Percentiles rank a stretch among this genome's conserved stretches.
These are phyloP conservation scores for Phyllachora maydis DNA, from an alignment of 2,329 filamentous ascomycete species.

Conservation along the genomic window DNA sequence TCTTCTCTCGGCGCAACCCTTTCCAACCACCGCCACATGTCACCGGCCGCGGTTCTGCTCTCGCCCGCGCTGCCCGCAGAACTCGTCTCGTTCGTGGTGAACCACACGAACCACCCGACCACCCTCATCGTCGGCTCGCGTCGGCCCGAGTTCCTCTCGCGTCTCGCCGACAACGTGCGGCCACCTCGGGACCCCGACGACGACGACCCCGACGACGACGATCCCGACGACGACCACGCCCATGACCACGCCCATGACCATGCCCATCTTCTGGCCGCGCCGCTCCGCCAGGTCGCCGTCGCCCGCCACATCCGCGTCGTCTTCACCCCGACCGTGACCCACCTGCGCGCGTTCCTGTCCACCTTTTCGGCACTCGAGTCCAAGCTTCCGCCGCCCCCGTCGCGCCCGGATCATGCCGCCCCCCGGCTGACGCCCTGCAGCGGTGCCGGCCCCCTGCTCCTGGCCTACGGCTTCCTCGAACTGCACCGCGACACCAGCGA, in stretches of 20 bases:
- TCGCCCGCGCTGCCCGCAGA: conserved; percentile 33
- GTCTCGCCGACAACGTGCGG: conserved; percentile 30
- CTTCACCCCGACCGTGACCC: conserved; percentile 57
- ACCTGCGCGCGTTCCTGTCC: conserved; percentile 57
- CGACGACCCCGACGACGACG: no score
- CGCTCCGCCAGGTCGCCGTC: conserved; percentile 47
- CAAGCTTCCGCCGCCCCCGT: conserved; percentile 10
- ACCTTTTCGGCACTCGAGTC: conserved; percentile 19
- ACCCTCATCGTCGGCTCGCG: conserved; percentile 53
- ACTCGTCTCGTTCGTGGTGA: conserved; percentile 44
- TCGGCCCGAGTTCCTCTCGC: conserved; percentile 39
- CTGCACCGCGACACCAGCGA: conserved; percentile 49
- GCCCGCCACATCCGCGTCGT: conserved; percentile 48
- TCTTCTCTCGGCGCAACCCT: no score
- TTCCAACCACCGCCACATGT: no score
- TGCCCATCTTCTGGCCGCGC: conserved; percentile 34
- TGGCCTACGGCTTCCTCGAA: conserved; percentile 44
- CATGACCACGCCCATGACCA: conserved; percentile 4
- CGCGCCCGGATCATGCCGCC: no score
- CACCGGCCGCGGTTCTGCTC: no score
- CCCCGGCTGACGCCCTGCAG: no score
- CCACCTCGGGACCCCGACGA: no score
- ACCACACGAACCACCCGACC: conserved; percentile 31
- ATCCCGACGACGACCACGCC: conserved; percentile 2
- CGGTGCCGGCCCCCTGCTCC: conserved; percentile 21